Percentiles rank a stretch among this genome's conserved stretches.
Conservation (phyloP, 257 asterid species). For the Paraleonurus japonicus region DNA sequence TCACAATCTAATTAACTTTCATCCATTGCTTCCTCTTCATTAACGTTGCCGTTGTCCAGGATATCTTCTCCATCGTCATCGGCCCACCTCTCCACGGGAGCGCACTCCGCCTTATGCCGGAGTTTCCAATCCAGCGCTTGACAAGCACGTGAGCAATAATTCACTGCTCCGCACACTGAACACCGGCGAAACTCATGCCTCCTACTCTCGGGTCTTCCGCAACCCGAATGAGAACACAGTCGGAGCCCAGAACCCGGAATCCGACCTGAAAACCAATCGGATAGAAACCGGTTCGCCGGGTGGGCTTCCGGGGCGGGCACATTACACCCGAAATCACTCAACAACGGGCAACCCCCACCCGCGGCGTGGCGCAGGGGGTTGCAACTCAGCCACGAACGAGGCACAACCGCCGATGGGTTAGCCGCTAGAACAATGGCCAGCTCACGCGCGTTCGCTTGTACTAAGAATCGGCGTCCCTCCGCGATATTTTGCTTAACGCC, state of each 20-base stretch:
- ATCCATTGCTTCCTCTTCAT: constrained; percentile 28
- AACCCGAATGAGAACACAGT: constrained; percentile 73
- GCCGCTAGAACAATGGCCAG: constrained; percentile 61
- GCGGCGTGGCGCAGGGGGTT: constrained; percentile 49
- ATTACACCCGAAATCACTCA: constrained; percentile 91
- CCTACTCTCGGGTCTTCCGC: constrained; percentile 91
- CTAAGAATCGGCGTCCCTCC: constrained; percentile 83
- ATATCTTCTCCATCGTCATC: constrained; percentile 30
- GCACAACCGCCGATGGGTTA: constrained; percentile 48
- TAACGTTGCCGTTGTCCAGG: not conserved
- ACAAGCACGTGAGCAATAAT: constrained; percentile 95
- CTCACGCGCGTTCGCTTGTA: constrained; percentile 99
- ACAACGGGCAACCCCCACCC: constrained; percentile 55
- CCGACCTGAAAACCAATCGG: constrained; percentile 63
- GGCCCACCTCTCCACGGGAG: constrained; percentile 55
- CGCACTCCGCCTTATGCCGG: constrained; percentile 82
- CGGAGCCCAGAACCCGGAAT: constrained; percentile 59
- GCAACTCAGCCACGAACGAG: constrained; percentile 63
- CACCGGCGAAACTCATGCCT: constrained; percentile 88
- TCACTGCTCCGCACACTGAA: constrained; percentile 84
- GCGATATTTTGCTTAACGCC: constrained; percentile 85
- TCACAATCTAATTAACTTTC: constrained; percentile 32
- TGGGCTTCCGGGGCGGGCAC: constrained; percentile 82
- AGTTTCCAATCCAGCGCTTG: constrained; percentile 96
- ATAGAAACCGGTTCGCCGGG: constrained; percentile 64